Evolutionary conservation across 1,139 yeast genomes (phyloP).

Genomic region (Diutina mesorugosa): DNA sequence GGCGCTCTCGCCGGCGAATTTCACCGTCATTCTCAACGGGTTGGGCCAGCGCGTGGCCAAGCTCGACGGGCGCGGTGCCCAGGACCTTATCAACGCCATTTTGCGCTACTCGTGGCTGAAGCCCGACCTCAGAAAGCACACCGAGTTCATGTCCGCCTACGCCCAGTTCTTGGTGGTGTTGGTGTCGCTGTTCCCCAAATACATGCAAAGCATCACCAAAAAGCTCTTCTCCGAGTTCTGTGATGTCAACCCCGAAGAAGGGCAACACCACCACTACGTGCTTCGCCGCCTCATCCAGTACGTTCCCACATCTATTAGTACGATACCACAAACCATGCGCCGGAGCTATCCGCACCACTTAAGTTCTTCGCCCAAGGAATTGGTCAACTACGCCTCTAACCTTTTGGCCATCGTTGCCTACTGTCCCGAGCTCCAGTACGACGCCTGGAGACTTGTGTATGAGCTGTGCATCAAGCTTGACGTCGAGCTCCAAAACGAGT

Average conservation of each 20-base stretch:
- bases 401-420: conserved; percentile 47
- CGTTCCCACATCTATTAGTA: conserved; percentile 70
- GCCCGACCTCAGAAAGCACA: conserved; percentile 9
- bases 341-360: conserved; percentile 66
- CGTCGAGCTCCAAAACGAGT: conserved; percentile 84
- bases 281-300: conserved; percentile 49
- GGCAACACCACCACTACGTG: conserved; percentile 48
- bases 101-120: conserved; percentile 46
- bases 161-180: conserved; percentile 65
- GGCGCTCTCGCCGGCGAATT: conserved; percentile 22
- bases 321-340: conserved; percentile 47
- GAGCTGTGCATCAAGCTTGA: conserved; percentile 80
- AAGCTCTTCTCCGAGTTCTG: conserved; percentile 51
- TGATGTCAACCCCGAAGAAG: conserved; percentile 9
- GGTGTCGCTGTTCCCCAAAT: conserved; percentile 78
- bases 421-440: conserved; percentile 61
- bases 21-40: conserved; percentile 20
- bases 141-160: conserved; percentile 35
- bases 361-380: conserved; percentile 39
- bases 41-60: conserved; percentile 24
- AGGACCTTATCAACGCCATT: conserved; percentile 20
- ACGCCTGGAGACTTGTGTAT: conserved; percentile 68
- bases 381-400: conserved; percentile 56
- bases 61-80: conserved; percentile 24
- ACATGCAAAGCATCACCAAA: conserved; percentile 73